A percentile compares a stretch with the other conserved stretches of the same genome.
phyloP scores from a whole-genome alignment of 257 asterid species.

The Petunia secreta region DNA sequence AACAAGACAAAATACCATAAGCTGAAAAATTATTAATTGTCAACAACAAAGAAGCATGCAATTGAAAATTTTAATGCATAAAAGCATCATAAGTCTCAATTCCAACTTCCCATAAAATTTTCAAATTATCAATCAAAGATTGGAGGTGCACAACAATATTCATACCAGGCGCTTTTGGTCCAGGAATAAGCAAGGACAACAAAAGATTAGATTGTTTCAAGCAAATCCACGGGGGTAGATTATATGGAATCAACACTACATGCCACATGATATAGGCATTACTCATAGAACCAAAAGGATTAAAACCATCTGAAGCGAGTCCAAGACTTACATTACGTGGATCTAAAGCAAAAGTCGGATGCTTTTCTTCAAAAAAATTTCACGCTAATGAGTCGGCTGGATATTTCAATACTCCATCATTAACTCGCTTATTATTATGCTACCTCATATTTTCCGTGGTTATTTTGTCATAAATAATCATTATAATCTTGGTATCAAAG shows the following conservation, averaged over 20 bases:
- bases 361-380: slow-evolving; percentile 14
- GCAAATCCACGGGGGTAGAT: slow-evolving; percentile 32
- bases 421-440: slow-evolving; percentile 4
- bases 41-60: too few species aligned
- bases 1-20: background rate
- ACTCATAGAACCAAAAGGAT: too few species aligned
- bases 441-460: slow-evolving; percentile 25
- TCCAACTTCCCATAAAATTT: too few species aligned
- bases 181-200: background rate
- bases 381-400: background rate
- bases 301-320: too few species aligned
- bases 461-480: background rate
- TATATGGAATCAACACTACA: slow-evolving; percentile 22
- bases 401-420: slow-evolving; percentile 21
- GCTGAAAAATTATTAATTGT: too few species aligned
- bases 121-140: background rate
- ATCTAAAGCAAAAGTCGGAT: background rate
- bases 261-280: slow-evolving; percentile 19
- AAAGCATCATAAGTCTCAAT: too few species aligned
- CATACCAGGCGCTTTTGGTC: slow-evolving; percentile 6
- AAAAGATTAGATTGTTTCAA: slow-evolving; percentile 20
- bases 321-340: too few species aligned
- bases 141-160: slow-evolving; percentile 25
- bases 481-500: slow-evolving; percentile 18
- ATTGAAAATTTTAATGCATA: too few species aligned